Conservation (phyloP, 2,329 filamentous ascomycete genomes). For the Colletotrichum tabaci region DNA sequence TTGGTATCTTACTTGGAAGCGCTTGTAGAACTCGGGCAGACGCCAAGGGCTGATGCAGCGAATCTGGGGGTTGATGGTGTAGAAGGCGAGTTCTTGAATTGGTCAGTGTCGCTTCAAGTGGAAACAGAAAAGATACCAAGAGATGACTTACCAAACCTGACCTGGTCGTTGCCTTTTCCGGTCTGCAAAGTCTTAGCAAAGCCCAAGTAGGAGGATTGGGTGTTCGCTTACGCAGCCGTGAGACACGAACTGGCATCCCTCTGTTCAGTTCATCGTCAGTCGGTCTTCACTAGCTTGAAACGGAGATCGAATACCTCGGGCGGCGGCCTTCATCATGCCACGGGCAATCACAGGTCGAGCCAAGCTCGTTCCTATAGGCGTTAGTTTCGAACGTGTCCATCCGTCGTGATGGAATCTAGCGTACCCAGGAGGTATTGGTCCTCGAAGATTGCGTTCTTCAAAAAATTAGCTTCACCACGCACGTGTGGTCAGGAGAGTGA, state of each 20-base stretch:
- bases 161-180: conserved; percentile 50
- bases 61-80: conserved; percentile 48
- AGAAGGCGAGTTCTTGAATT: conserved; percentile 51
- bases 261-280: conserved; percentile 2
- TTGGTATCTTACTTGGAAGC: conserved; percentile 64
- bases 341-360: conserved; percentile 78
- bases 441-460: conserved; percentile 51
- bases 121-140: not conserved
- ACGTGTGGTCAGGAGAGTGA: not conserved
- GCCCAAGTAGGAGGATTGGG: not conserved
- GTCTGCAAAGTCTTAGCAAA: conserved; percentile 15
- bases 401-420: not conserved
- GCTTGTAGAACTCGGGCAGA: conserved; percentile 71
- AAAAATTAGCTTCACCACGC: conserved; percentile 14
- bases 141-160: conserved; percentile 50
- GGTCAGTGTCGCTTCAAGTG: conserved; percentile 9
- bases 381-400: not conserved
- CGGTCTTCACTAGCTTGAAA: too few species aligned
- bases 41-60: conserved; percentile 11
- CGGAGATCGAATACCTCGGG: not conserved
- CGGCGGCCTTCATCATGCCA: conserved; percentile 65
- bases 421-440: conserved; percentile 64
- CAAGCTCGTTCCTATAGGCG: conserved; percentile 64
- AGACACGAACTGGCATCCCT: conserved; percentile 55
- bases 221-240: conserved; percentile 60